phyloP scores from a whole-genome alignment of 1,284 basidiomycete species.

The Coniophora puteana region DNA sequence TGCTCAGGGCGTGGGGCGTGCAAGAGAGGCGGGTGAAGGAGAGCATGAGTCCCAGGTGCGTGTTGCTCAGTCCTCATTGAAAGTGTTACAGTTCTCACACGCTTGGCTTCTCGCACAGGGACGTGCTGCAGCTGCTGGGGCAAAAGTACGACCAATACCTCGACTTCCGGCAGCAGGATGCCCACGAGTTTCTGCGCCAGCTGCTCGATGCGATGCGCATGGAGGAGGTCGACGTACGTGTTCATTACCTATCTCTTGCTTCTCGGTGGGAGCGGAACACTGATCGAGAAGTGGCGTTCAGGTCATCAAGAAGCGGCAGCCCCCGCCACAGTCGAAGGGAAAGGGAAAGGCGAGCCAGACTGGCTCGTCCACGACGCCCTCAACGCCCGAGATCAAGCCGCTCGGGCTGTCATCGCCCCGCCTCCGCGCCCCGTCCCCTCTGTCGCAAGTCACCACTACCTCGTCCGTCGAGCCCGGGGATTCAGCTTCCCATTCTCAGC shows the following conservation, averaged over 20 bases:
- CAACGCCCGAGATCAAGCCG: too few relatives aligned
- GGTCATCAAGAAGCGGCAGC: conserved; percentile 78
- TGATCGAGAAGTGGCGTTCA: conserved; percentile 23
- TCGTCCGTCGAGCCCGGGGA: conserved; percentile 1
- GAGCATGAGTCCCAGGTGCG: conserved; percentile 60
- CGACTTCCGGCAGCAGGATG: conserved; percentile 90
- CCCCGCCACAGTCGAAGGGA: conserved; percentile 29
- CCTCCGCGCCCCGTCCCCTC: conserved; percentile 3
- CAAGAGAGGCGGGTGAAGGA: conserved; percentile 48
- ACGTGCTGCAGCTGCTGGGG: conserved; percentile 67
- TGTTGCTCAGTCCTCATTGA: neutral
- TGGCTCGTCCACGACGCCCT: too few relatives aligned
- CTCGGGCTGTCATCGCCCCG: too few relatives aligned
- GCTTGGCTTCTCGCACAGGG: conserved; percentile 30
- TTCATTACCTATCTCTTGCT: neutral
- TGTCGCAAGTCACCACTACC: neutral
- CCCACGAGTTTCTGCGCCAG: conserved; percentile 89
- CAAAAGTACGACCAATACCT: conserved; percentile 91
- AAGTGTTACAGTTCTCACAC: too few relatives aligned
- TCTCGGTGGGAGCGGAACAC: too few relatives aligned
- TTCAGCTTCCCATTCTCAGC: too few relatives aligned
- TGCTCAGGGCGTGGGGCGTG: conserved; percentile 58
- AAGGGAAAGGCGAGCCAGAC: too few relatives aligned
- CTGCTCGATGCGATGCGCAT: conserved; percentile 91
- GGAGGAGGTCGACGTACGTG: conserved; percentile 87